These are phyloP conservation scores for Cocos nucifera DNA, from an alignment of 176 grass and related monocot species.

Conservation along the genomic window DNA sequence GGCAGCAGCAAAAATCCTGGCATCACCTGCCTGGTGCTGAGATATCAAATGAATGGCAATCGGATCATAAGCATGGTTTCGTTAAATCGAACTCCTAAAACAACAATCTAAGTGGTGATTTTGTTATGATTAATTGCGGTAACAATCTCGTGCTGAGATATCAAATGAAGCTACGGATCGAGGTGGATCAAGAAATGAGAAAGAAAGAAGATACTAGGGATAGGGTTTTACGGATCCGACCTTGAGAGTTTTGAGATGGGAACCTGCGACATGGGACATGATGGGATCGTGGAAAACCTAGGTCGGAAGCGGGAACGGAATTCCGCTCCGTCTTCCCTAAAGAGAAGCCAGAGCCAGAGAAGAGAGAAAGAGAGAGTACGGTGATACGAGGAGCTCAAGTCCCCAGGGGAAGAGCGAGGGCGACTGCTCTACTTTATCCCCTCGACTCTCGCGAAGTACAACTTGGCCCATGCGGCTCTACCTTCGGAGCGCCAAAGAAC, in stretches of 20 bases:
- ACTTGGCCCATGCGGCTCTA: too few relatives aligned
- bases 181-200: not conserved
- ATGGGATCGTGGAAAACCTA: conserved; percentile 2
- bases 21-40: conserved; percentile 30
- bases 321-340: too few relatives aligned
- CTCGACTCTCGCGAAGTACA: too few relatives aligned
- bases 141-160: too few relatives aligned
- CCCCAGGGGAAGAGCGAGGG: too few relatives aligned
- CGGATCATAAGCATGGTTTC: not conserved
- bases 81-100: not conserved
- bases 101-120: too few relatives aligned
- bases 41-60: conserved; percentile 15
- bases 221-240: conserved; percentile 36
- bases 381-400: too few relatives aligned
- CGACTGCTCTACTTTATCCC: too few relatives aligned
- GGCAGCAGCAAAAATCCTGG: conserved; percentile 29
- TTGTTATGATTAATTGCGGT: too few relatives aligned
- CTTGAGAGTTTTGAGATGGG: conserved; percentile 62
- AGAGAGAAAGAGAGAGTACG: too few relatives aligned
- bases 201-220: not conserved
- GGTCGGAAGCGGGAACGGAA: conserved; percentile 25
- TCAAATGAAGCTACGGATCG: not conserved
- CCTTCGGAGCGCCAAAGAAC: too few relatives aligned
- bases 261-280: conserved; percentile 60
- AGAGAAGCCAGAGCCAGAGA: too few relatives aligned